Conservation (phyloP, 2,329 filamentous ascomycete species). For the Verticillium tricorpus region DNA sequence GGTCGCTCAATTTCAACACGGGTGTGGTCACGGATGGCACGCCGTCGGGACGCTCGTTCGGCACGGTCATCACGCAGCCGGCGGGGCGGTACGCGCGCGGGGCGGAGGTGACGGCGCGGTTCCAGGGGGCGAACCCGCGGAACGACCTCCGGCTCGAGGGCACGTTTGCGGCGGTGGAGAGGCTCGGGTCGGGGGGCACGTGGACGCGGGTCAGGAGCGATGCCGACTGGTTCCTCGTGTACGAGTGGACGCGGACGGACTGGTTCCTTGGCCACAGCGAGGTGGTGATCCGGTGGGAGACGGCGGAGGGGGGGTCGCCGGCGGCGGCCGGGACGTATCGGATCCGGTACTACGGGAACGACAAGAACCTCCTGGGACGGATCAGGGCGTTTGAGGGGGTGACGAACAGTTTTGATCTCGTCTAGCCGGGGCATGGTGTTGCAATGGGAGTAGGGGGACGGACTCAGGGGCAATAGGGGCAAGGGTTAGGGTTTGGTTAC, state of each 20-base stretch:
- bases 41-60: constrained; percentile 64
- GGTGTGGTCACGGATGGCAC: constrained; percentile 71
- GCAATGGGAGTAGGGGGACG: neutral
- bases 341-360: constrained; percentile 79
- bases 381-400: constrained; percentile 67
- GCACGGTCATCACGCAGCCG: constrained; percentile 56
- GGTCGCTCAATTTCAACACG: constrained; percentile 75
- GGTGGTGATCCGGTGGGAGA: constrained; percentile 77
- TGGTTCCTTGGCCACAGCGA: constrained; percentile 69
- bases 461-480: neutral
- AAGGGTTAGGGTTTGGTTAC: neutral
- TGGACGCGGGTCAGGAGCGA: constrained; percentile 72
- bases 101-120: constrained; percentile 59
- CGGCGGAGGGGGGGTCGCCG: constrained; percentile 39
- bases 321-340: constrained; percentile 66
- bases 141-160: constrained; percentile 78
- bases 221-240: constrained; percentile 78
- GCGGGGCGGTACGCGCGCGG: constrained; percentile 54
- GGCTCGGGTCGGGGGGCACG: constrained; percentile 33
- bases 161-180: constrained; percentile 76
- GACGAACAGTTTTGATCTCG: constrained; percentile 49
- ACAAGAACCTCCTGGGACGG: constrained; percentile 58
- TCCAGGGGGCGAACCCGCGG: constrained; percentile 83
- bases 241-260: constrained; percentile 71
- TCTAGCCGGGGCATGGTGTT: constrained; percentile 6